Conservation (phyloP, 257 asterid genomes). For the Solanum lycopersicoides region DNA sequence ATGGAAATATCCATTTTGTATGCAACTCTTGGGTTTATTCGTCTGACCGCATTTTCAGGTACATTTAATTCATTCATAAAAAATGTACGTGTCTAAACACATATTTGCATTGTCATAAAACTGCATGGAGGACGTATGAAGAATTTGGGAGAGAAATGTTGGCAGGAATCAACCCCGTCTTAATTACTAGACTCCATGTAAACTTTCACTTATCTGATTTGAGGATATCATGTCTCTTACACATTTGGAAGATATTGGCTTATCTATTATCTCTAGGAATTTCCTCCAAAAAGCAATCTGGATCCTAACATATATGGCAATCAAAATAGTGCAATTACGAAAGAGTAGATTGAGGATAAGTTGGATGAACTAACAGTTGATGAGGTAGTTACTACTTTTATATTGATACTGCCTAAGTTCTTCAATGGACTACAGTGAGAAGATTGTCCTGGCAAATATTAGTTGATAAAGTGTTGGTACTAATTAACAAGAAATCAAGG, state of each 20-base stretch:
- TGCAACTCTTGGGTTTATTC: neutral
- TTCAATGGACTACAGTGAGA: neutral
- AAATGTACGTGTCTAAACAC: neutral
- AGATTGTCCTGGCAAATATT: neutral
- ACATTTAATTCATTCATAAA: neutral
- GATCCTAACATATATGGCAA: conserved; percentile 44
- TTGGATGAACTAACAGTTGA: conserved; percentile 42
- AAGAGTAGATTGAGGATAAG: conserved; percentile 29
- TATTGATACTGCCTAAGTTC: neutral
- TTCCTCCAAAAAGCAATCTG: conserved; percentile 4
- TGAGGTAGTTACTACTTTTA: conserved; percentile 19
- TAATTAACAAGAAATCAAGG: conserved; percentile 39
- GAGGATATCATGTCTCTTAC: neutral
- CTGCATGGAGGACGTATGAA: conserved; percentile 77
- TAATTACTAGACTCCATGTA: conserved; percentile 56
- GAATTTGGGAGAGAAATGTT: conserved; percentile 47
- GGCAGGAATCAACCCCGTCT: conserved; percentile 34
- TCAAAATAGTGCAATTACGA: conserved; percentile 45
- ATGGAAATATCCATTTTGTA: neutral
- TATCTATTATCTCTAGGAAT: conserved; percentile 28
- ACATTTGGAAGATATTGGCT: neutral
- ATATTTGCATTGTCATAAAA: conserved; percentile 7
- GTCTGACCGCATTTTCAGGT: neutral
- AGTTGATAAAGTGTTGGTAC: neutral
- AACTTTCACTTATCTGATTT: neutral